Evolutionary conservation across 2,329 filamentous ascomycete genomes (phyloP), one percentile per base, ranked within the genome.

Genomic region (Triangularia setosa): DNA sequence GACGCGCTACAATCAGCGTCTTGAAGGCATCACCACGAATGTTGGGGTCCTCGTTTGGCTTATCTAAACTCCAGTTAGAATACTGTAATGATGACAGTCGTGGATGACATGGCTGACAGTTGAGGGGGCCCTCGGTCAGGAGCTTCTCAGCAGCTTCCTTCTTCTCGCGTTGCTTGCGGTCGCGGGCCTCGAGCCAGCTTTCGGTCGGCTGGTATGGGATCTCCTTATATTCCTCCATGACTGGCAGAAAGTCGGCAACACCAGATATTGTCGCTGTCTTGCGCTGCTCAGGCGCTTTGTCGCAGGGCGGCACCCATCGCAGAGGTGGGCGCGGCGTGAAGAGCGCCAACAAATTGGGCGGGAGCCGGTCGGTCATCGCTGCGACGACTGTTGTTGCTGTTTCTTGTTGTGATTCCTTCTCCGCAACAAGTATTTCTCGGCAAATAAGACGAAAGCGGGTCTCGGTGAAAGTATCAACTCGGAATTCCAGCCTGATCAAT

Each of bases 341-440:
- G 71, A 98, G 91, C 79, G 91, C 91, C 72, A 98, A 85, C 65
- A 98, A 86, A 76, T 96, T 94, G 63, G 91, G 92, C 64, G 95
- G 94, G 21, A 99, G 90, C 79, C 96, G 95, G 84, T 97, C 94
- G 59, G 95, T 98, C 95, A 98, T 99, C n/a, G 48, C 11, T 35
- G 35, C 33, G 33, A 16, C 33, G 33, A 35, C 33, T 35, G 48
- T 40, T 44, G 52, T 24, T 48, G 52, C 6, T 62, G n/a, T 24
- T 54, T 23, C 33, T 18, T 40, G 30, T 25, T 27, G 21, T 48
- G 24, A 52, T 48, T 6, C 12, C 14, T 61, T 48, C n/a, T 58
- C 56, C 4, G 18, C 24, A 58, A 58, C 12, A 21, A n/a, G n/a
- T 27, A 33, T 58, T 33, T 8, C n/a, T 48, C n/a, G 35, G 35